Percentiles rank a stretch among this genome's conserved stretches.
These are phyloP conservation scores for Amanita phalloides DNA, from an alignment of 768 basidiomycete genomes.

Conservation along the genomic window DNA sequence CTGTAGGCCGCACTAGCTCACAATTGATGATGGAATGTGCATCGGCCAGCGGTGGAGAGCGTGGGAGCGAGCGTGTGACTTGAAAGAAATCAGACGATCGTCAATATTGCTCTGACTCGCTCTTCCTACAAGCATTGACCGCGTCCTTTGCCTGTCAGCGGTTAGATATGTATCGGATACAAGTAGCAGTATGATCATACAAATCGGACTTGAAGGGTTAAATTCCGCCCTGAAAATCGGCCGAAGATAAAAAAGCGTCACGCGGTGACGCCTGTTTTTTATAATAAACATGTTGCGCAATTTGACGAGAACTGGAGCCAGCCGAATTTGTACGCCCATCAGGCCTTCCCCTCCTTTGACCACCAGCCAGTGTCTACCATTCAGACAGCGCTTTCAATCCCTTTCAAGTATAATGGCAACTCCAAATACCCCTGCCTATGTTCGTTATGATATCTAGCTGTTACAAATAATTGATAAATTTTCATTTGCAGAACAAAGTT, in stretches of 20 bases:
- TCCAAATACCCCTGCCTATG: slow-evolving; percentile 48
- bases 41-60: too few relatives aligned
- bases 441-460: slow-evolving; percentile 20
- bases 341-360: background rate
- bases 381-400: background rate
- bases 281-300: slow-evolving; percentile 4
- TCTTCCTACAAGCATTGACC: too few relatives aligned
- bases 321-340: slow-evolving; percentile 4
- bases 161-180: too few relatives aligned
- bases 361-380: background rate
- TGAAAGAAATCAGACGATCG: too few relatives aligned
- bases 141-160: too few relatives aligned
- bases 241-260: background rate
- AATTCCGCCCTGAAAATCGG: background rate
- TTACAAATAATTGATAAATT: slow-evolving; percentile 3
- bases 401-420: slow-evolving; percentile 44
- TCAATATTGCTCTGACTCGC: too few relatives aligned
- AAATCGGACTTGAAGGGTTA: too few relatives aligned
- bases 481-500: slow-evolving; percentile 67
- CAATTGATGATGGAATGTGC: too few relatives aligned
- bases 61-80: too few relatives aligned
- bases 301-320: slow-evolving; percentile 1
- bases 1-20: too few relatives aligned
- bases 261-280: background rate
- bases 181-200: too few relatives aligned